A percentile compares a stretch with the other conserved stretches of the same genome.
Evolutionary conservation across 2,329 filamentous ascomycete genomes (phyloP).

Genomic region (Pseudocercospora vitis): DNA sequence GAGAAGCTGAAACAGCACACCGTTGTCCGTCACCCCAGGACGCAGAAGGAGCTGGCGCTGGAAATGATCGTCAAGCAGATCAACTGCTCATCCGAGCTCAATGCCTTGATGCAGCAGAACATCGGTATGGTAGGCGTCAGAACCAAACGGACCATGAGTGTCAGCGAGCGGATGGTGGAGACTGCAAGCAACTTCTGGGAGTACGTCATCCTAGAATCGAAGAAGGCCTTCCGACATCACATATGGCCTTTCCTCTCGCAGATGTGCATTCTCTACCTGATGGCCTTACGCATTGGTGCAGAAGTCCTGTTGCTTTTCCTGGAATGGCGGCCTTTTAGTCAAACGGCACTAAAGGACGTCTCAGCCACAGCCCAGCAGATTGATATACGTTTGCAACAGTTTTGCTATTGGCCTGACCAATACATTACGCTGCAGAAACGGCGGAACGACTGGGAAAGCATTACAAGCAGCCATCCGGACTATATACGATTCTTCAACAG

Average conservation of each 20-base stretch:
- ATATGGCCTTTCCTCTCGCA: slow-evolving; percentile 72
- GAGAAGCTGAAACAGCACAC: slow-evolving; percentile 88
- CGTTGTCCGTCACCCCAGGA: slow-evolving; percentile 72
- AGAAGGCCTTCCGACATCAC: slow-evolving; percentile 71
- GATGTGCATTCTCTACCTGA: slow-evolving; percentile 72
- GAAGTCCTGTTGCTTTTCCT: slow-evolving; percentile 76
- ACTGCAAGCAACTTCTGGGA: slow-evolving; percentile 86
- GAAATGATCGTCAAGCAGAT: slow-evolving; percentile 85
- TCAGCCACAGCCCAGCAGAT: slow-evolving; percentile 96
- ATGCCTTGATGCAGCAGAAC: slow-evolving; percentile 83
- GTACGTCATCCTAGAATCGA: slow-evolving; percentile 66
- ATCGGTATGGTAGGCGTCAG: slow-evolving; percentile 77
- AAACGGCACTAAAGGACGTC: slow-evolving; percentile 87
- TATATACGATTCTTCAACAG: slow-evolving; percentile 99
- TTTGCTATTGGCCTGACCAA: slow-evolving; percentile 98
- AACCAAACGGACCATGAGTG: slow-evolving; percentile 80
- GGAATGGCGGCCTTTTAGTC: slow-evolving; percentile 78
- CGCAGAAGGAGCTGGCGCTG: slow-evolving; percentile 79
- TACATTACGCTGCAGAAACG: slow-evolving; percentile 87
- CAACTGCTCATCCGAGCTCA: slow-evolving; percentile 92
- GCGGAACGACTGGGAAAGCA: slow-evolving; percentile 91
- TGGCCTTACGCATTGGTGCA: slow-evolving; percentile 76
- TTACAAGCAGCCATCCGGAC: slow-evolving; percentile 91
- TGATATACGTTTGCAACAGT: slow-evolving; percentile 94
- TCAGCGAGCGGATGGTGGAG: slow-evolving; percentile 90